Conservation (phyloP, 345 rosid genomes). For the Raphanus sativus region DNA sequence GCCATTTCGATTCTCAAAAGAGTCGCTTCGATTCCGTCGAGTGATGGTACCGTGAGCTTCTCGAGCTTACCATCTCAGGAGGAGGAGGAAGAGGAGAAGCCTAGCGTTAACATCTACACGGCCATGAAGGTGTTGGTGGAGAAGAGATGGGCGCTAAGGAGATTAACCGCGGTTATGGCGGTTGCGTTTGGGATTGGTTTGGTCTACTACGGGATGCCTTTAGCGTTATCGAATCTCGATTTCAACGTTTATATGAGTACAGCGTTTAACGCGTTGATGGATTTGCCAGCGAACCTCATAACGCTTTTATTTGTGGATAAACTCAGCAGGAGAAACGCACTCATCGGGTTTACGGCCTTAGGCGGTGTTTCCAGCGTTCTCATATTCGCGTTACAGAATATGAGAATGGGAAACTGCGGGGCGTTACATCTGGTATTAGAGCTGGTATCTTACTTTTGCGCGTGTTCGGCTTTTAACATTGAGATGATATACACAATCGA, state of each 20-base stretch:
- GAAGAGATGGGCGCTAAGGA: constrained; percentile 54
- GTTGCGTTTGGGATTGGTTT: constrained; percentile 62
- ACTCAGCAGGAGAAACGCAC: constrained; percentile 45
- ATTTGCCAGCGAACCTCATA: constrained; percentile 56
- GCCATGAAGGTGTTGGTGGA: constrained; percentile 46
- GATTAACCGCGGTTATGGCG: constrained; percentile 43
- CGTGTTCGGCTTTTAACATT: constrained; percentile 49
- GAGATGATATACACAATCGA: constrained; percentile 54
- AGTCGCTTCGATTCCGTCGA: constrained; percentile 27
- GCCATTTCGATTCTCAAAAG: constrained; percentile 51
- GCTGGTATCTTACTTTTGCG: constrained; percentile 55
- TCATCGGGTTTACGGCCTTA: constrained; percentile 44
- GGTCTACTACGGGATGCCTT: constrained; percentile 76
- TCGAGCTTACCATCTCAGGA: constrained; percentile 31
- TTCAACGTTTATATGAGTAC: constrained; percentile 65
- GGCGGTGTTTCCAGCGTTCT: constrained; percentile 50
- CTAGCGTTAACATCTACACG: constrained; percentile 43
- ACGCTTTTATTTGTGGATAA: constrained; percentile 47
- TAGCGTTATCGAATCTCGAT: constrained; percentile 51
- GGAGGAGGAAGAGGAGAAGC: constrained; percentile 35
- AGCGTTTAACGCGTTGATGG: constrained; percentile 61
- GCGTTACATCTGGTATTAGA: constrained; percentile 53
- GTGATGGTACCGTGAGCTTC: constrained; percentile 37
- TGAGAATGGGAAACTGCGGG: constrained; percentile 25
- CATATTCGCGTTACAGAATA: constrained; percentile 35